Base-by-base conservation (phyloP, 345 rosid genomes). In the Camelina sativa region DNA sequence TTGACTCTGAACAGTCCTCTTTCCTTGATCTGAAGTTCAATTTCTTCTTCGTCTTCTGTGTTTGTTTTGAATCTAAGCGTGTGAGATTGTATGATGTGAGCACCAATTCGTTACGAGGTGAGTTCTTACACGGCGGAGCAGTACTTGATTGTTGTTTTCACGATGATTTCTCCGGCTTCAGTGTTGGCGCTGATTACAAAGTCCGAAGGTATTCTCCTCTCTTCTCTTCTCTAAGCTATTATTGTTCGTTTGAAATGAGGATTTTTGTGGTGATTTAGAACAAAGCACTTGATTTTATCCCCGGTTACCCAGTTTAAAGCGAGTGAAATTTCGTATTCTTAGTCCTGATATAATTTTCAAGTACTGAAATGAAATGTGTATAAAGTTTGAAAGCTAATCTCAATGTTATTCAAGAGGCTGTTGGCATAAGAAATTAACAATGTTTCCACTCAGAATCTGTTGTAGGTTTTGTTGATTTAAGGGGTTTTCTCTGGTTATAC, bases 111-210 rank as follows among this genome's bases (percentile, higher is more conserved):
- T 78, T 92, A 77, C 83, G 84, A 56, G 98, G 98, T 3, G 98
- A 92, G 84, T 96, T 96, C 81, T 65, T 85, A 84, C 98, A 92
- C 72, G 97, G 97, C 13, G 99, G 98, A 0, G 81, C 98, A 5
- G 98, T 96, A 13, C 94, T 96, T 8, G 99, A 96, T 67, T 96
- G 99, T 83, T 96, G 99, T 84, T 96, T 96, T 81, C 98, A 96
- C 61, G 99, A 95, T 23, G 99, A 96, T 75, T 92, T 97, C 28
- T 96, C 99, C 41, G 98, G 96, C 5, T 96, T 96, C 71, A 96
- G 97, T 71, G 99, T 89, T 34, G 76, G 97, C 46, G 84, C 86
- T 19, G 99, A 96, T 72, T 58, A 85, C 75, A 84, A 89, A 32
- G 97, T 96, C 43, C 77, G 99, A 63, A 82, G 98, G 98, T 91